A percentile compares a stretch with the other conserved stretches of the same genome.
These are phyloP conservation scores for Apodospora peruviana DNA, from an alignment of 495 filamentous ascomycete genomes.

Conservation along the genomic window DNA sequence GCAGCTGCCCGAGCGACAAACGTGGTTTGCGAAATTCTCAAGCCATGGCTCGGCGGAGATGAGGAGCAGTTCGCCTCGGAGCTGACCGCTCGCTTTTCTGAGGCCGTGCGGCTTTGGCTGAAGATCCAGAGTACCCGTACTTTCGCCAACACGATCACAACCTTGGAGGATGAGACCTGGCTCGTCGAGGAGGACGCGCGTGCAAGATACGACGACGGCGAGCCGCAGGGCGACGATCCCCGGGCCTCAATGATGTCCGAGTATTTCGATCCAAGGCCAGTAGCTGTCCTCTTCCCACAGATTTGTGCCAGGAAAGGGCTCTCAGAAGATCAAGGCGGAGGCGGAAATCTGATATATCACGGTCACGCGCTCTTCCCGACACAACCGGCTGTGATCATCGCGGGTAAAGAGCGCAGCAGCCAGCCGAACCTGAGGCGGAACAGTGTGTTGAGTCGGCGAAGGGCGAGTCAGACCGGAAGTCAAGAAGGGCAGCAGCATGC, in stretches of 20 bases:
- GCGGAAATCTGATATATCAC: slow-evolving; percentile 21
- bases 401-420: slow-evolving; percentile 17
- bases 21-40: neutral
- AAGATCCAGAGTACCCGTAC: neutral
- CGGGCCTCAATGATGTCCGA: too few relatives aligned
- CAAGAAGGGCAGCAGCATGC: neutral
- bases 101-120: slow-evolving; percentile 1
- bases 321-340: neutral
- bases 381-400: slow-evolving; percentile 42
- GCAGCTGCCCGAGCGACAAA: slow-evolving; percentile 1
- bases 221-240: neutral
- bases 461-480: too few relatives aligned
- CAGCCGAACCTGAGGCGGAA: neutral
- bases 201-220: slow-evolving; percentile 1
- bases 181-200: neutral
- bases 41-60: slow-evolving; percentile 2
- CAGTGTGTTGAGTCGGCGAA: neutral
- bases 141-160: neutral
- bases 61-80: neutral
- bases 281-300: slow-evolving; percentile 23
- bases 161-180: neutral
- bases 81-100: neutral
- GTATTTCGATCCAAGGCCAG: too few relatives aligned
- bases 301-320: slow-evolving; percentile 25
- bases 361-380: slow-evolving; percentile 37